Evolutionary conservation across 1,284 basidiomycete species (phyloP).

Genomic region (Irpex sp.): DNA sequence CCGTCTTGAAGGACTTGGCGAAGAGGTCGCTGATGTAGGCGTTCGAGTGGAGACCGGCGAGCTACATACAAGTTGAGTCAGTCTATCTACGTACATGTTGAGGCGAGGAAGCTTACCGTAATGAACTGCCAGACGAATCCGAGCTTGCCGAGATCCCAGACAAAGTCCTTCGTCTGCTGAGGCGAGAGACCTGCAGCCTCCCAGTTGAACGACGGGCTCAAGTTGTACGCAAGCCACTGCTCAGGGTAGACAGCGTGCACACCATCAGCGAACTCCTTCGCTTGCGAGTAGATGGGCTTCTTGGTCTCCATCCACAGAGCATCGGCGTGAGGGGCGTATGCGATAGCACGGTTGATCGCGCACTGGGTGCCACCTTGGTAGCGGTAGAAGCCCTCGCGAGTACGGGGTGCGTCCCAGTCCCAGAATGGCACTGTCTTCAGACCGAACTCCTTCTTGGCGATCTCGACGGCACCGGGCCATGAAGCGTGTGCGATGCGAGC

Average conservation of each 20-base stretch:
- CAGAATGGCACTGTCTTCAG: constrained; percentile 74
- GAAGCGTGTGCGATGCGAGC: constrained; percentile 64
- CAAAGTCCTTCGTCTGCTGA: constrained; percentile 85
- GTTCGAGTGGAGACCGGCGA: constrained; percentile 95
- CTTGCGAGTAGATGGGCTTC: constrained; percentile 92
- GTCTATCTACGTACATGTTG: neutral
- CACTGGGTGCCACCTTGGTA: constrained; percentile 97
- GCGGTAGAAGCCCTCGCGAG: constrained; percentile 94
- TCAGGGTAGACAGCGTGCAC: constrained; percentile 80
- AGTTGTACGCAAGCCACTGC: constrained; percentile 94
- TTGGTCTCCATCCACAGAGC: constrained; percentile 98
- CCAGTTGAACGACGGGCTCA: constrained; percentile 92
- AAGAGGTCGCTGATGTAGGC: constrained; percentile 96
- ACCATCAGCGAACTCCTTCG: constrained; percentile 88
- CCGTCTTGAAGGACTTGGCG: constrained; percentile 82
- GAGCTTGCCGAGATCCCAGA: constrained; percentile 92
- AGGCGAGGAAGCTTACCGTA: constrained; percentile 56
- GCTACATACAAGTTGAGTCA: constrained; percentile 40
- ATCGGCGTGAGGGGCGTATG: constrained; percentile 93
- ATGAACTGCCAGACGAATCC: constrained; percentile 99
- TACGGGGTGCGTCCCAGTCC: constrained; percentile 94
- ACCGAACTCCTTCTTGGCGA: constrained; percentile 82
- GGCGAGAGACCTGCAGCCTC: constrained; percentile 86
- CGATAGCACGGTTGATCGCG: constrained; percentile 89
- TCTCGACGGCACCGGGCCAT: constrained; percentile 64